phyloP scores from a whole-genome alignment of 345 rosid genomes.

The Brassica juncea region DNA sequence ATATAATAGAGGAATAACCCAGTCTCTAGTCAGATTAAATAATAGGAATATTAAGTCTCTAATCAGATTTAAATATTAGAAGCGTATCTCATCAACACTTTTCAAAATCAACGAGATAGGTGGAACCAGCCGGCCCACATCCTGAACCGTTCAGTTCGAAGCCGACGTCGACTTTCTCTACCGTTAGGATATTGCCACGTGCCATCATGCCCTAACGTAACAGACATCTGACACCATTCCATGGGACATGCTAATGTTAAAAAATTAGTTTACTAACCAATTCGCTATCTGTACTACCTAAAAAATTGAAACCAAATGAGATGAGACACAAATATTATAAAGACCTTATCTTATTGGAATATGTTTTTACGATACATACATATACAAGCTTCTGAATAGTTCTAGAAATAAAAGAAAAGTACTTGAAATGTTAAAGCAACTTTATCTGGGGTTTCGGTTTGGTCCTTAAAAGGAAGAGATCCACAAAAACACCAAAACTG shows the following conservation, averaged over 20 bases:
- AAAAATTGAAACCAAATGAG: slow-evolving; percentile 5
- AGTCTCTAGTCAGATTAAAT: background rate
- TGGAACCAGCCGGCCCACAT: slow-evolving; percentile 31
- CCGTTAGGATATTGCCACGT: slow-evolving; percentile 22
- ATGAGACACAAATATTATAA: background rate
- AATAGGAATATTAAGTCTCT: background rate
- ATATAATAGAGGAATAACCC: too few relatives aligned
- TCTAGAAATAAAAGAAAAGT: background rate
- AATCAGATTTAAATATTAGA: slow-evolving; percentile 2
- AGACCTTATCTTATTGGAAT: background rate
- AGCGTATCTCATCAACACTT: slow-evolving; percentile 21
- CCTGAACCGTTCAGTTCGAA: slow-evolving; percentile 31
- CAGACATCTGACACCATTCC: background rate
- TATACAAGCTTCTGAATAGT: background rate
- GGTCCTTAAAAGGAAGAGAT: too few relatives aligned
- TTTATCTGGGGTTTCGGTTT: too few relatives aligned
- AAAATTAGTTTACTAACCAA: background rate
- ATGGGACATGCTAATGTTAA: slow-evolving; percentile 12
- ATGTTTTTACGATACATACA: background rate
- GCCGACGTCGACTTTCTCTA: slow-evolving; percentile 28
- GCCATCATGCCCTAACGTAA: background rate
- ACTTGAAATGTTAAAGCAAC: too few relatives aligned
- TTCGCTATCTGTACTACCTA: slow-evolving; percentile 24
- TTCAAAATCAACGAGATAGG: slow-evolving; percentile 10
- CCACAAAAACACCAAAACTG: too few relatives aligned